Base-by-base conservation (phyloP, 2,329 filamentous ascomycete species). In the Phaeophleospora eucalypticola region DNA sequence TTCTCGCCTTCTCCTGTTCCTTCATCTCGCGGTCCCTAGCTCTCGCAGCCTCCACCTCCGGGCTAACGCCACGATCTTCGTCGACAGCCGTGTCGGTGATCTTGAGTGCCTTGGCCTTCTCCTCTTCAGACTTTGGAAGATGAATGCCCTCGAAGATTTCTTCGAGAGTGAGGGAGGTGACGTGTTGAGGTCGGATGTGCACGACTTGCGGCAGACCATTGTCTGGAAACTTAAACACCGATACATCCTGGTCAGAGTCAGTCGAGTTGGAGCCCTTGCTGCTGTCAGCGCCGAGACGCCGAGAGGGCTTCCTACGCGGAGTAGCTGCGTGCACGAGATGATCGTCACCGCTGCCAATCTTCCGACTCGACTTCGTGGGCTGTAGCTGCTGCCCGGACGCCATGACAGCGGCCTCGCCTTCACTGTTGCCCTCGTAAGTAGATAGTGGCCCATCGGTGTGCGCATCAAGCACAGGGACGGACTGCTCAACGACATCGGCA, bases 1-100 rank as follows among this genome's bases (percentile, higher is more conserved):
- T 40, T 14, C 38, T 46, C 42, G 38, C 17, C 33, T 41, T 49
- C 39, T 46, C 36, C 35, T 41, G 32, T 39, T 40, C 36, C 15
- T 38, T 41, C 32, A 41, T 9, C 19, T 44, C 21, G 17, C 27
- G 19, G n/a, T n/a, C n/a, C n/a, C n/a, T n/a, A n/a, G n/a, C n/a
- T n/a, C n/a, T n/a, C n/a, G n/a, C n/a, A 35, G 33, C 33, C 6
- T 15, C 17, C 6, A 35, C 33, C 12, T 35, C 33, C 4, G 33
- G 33, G n/a, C n/a, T n/a, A n/a, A n/a, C n/a, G n/a, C n/a, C n/a
- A n/a, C n/a, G n/a, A n/a, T n/a, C n/a, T n/a, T n/a, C n/a, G n/a
- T n/a, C n/a, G n/a, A n/a, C n/a, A n/a, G n/a, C n/a, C n/a, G n/a
- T n/a, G n/a, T n/a, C n/a, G n/a, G n/a, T n/a, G n/a, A n/a, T n/a